Evolutionary conservation across 2,329 filamentous ascomycete genomes (phyloP).

Genomic region (Leptodontidium sp.): DNA sequence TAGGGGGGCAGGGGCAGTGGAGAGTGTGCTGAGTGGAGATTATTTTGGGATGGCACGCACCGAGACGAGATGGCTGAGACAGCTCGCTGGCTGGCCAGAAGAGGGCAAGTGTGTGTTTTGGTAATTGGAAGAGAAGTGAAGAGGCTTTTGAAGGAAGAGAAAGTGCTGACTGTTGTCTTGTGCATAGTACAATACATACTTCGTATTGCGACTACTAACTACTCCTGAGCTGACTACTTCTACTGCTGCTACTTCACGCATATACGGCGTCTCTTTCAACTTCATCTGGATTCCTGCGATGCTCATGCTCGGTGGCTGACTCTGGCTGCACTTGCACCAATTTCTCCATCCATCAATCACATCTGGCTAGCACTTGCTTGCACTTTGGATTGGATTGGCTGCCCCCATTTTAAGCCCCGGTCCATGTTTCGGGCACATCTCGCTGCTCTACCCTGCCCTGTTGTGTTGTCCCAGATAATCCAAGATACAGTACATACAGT

Average conservation of each 20-base stretch:
- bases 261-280: not conserved
- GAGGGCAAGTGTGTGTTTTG: not conserved
- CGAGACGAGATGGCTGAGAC: slow-evolving; percentile 1
- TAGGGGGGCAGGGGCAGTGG: not conserved
- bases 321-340: not conserved
- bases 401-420: not conserved
- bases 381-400: not conserved
- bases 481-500: not conserved
- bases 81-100: not conserved
- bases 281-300: not conserved
- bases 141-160: not conserved
- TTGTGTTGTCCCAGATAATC: too few relatives aligned
- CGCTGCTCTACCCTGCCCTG: not conserved
- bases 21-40: not conserved
- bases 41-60: slow-evolving; percentile 10
- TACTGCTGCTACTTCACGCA: not conserved
- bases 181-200: too few relatives aligned
- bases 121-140: not conserved
- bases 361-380: not conserved
- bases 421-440: slow-evolving; percentile 6
- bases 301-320: not conserved
- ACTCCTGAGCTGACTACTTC: not conserved
- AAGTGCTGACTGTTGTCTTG: slow-evolving; percentile 1
- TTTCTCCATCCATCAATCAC: too few relatives aligned
- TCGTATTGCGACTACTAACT: too few relatives aligned